Evolutionary conservation across 148 eudicot species (phyloP), one percentile per base, ranked within the genome.

Genomic region (Pharnaceum exiguum): DNA sequence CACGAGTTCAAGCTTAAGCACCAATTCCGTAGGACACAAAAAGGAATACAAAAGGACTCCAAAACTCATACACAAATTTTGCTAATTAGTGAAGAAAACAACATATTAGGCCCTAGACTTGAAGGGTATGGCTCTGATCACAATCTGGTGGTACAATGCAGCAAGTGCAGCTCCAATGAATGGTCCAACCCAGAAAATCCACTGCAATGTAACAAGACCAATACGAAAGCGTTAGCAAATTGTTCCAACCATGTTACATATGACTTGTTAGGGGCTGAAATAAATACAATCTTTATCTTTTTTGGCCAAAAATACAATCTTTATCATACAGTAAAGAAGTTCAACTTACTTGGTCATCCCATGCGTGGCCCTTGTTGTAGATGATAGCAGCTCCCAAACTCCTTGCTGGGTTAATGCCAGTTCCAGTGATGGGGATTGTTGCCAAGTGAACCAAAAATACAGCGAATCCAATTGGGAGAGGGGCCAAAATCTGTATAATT

Each of bases 131-230:
- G 85, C 93, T 75, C 87, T 71, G 75, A 85, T 82, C 40, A 85
- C 69, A 13, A 85, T 37, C 55, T 60, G 69, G 76, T 82, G 85
- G 77, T 85, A 85, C 44, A 75, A 18, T 7, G 93, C 93, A 22
- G 93, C 93, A 43, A 85, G 85, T 31, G 83, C 85, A 58, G 93
- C 93, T 68, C 93, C 93, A 11, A 79, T 82, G 83, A 85, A 82
- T 19, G 93, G 93, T 55, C 93, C 93, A 2, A 85, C 93, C 93
- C 93, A 85, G 78, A 86, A 86, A 38, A 86, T 67, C 94, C 94
- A 86, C 94, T 86, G 73, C 46, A 52, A 3, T 29, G 25, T 46
- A n/a, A n/a, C n/a, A n/a, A n/a, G n/a, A n/a, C n/a, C n/a, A n/a
- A n/a, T n/a, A n/a, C n/a, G n/a, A n/a, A n/a, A n/a, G n/a, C n/a